Conservation (phyloP, 257 asterid genomes). For the Nicotiana knightiana region DNA sequence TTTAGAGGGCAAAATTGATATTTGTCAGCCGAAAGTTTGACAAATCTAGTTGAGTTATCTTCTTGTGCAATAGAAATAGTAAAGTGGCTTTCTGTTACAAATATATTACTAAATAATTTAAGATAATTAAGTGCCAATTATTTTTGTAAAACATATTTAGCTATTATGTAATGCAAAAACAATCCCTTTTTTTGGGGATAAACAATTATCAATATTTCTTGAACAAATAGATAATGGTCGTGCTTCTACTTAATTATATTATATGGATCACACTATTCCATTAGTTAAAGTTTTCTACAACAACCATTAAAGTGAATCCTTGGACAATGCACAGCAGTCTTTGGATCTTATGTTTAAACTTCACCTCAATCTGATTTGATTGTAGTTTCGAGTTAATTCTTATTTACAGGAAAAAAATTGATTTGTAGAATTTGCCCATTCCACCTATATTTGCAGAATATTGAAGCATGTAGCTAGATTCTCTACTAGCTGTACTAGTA, state of each 20-base stretch:
- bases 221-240: not conserved
- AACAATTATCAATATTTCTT: not conserved
- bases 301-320: not conserved
- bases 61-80: no score
- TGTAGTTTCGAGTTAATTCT: not conserved
- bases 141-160: not conserved
- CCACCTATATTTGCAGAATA: not conserved
- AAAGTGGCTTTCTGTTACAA: no score
- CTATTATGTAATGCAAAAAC: not conserved
- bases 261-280: not conserved
- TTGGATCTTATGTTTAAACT: not conserved
- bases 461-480: not conserved
- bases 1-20: no score
- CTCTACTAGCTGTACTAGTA: not conserved
- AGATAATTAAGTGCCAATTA: not conserved
- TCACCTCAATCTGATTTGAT: not conserved
- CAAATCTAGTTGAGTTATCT: no score
- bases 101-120: no score
- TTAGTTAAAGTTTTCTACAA: not conserved
- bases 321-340: not conserved
- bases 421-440: not conserved
- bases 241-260: not conserved
- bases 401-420: not conserved
- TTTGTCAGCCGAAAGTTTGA: no score
- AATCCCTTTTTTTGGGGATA: no score